Percentiles rank a stretch among this genome's conserved stretches.
Conservation (phyloP, 192 early-diverging fungal genomes). For the Gorgonomyces haynaldii region DNA sequence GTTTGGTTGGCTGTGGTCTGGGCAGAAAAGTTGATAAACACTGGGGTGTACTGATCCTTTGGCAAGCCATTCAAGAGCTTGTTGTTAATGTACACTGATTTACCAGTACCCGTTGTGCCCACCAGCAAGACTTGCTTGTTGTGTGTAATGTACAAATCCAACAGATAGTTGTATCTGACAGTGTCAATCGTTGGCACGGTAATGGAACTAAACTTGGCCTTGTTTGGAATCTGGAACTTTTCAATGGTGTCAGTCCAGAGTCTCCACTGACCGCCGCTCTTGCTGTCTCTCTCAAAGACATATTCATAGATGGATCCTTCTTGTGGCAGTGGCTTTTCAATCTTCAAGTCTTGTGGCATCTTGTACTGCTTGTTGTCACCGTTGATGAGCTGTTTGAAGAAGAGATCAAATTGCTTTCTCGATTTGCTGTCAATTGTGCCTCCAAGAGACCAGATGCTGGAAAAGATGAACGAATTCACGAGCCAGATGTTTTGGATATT, state of each 20-base stretch:
- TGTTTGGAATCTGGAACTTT: constrained; percentile 39
- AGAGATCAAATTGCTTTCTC: constrained; percentile 40
- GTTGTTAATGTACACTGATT: constrained; percentile 48
- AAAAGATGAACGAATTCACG: constrained; percentile 37
- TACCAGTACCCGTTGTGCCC: constrained; percentile 48
- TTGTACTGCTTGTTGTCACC: constrained; percentile 27
- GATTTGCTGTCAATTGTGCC: constrained; percentile 43
- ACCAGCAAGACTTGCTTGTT: constrained; percentile 43
- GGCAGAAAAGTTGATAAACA: constrained; percentile 53
- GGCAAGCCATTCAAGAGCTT: constrained; percentile 41
- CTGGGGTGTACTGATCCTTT: constrained; percentile 38
- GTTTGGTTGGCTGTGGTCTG: constrained; percentile 51
- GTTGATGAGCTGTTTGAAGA: constrained; percentile 35
- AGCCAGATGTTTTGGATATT: constrained; percentile 39
- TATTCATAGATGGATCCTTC: constrained; percentile 39
- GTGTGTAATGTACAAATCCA: constrained; percentile 40
- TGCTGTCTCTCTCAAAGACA: constrained; percentile 43
- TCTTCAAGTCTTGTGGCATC: constrained; percentile 27
- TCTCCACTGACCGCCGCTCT: constrained; percentile 43
- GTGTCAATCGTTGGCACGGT: constrained; percentile 51
- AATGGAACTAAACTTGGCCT: constrained; percentile 42
- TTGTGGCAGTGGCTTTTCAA: constrained; percentile 44
- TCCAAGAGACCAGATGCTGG: constrained; percentile 43
- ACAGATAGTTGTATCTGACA: constrained; percentile 34
- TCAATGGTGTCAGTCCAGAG: constrained; percentile 43